Percentiles rank a stretch among this genome's conserved stretches.
These are phyloP conservation scores for Chrysoporthe deuterocubensis DNA, from an alignment of 2,329 filamentous ascomycete genomes.

Conservation along the genomic window DNA sequence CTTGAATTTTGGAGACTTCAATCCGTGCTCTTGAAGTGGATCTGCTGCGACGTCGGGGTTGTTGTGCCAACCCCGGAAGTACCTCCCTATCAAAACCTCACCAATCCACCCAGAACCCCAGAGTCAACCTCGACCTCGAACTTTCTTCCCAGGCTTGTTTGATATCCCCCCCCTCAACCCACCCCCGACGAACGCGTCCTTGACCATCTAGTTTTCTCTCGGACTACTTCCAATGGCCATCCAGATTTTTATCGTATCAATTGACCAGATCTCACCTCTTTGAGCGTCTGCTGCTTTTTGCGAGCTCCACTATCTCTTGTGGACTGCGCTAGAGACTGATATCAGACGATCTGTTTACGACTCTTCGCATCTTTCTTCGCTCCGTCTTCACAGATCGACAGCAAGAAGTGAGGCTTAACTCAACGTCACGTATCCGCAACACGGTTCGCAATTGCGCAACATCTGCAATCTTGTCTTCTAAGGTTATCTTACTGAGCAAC, in stretches of 20 bases:
- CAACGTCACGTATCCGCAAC: neutral
- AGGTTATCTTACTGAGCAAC: neutral
- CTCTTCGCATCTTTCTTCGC: neutral
- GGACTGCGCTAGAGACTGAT: neutral
- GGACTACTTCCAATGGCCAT: too few relatives aligned
- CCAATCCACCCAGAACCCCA: conserved; percentile 25
- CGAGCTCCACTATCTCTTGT: neutral
- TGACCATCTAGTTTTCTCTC: neutral
- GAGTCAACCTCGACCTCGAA: conserved; percentile 9
- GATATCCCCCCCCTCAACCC: neutral
- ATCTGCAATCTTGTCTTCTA: neutral
- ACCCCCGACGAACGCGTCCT: neutral
- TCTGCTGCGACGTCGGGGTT: neutral
- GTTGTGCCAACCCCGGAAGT: conserved; percentile 27
- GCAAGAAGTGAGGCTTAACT: neutral
- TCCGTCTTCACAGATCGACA: neutral
- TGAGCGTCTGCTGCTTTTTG: neutral
- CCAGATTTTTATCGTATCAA: neutral
- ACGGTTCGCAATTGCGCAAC: neutral
- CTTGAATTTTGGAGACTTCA: conserved; percentile 19
- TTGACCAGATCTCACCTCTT: neutral
- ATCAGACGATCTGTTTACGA: neutral
- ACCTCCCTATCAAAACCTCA: conserved; percentile 31
- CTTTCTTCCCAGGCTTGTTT: neutral
- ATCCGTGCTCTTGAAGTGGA: neutral